Evolutionary conservation across 1,139 yeast species (phyloP).

Genomic region (Suhomyces anneliseae): DNA sequence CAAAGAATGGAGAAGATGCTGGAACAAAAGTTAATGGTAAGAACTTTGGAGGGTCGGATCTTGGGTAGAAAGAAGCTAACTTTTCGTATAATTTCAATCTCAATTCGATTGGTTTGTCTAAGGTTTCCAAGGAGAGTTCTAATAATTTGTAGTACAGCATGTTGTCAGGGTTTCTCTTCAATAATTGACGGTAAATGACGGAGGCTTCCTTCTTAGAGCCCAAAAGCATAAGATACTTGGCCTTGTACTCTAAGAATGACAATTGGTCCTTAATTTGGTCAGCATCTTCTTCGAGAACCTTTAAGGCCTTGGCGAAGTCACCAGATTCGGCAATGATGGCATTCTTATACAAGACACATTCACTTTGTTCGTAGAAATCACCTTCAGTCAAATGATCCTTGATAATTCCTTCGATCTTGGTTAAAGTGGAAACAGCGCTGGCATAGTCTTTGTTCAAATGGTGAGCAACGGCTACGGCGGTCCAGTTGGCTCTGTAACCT

Average conservation of each 20-base stretch:
- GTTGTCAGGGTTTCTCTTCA: constrained; percentile 87
- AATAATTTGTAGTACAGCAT: constrained; percentile 61
- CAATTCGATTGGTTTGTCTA: constrained; percentile 29
- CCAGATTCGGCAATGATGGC: constrained; percentile 64
- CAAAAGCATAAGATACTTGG: constrained; percentile 51
- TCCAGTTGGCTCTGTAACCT: constrained; percentile 91
- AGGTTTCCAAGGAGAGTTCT: constrained; percentile 60
- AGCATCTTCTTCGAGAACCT: constrained; percentile 54
- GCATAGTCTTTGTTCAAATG: constrained; percentile 67
- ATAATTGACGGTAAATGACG: constrained; percentile 61
- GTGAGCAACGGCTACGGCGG: constrained; percentile 83
- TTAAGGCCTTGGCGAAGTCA: constrained; percentile 62
- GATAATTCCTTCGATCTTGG: constrained; percentile 72
- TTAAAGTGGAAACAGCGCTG: constrained; percentile 69
- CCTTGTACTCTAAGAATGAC: constrained; percentile 66
- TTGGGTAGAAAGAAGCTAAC: constrained; percentile 71
- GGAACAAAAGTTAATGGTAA: constrained; percentile 75
- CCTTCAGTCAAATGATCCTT: constrained; percentile 64
- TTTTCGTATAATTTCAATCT: constrained; percentile 62
- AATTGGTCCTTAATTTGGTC: constrained; percentile 62
- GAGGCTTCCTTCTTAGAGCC: constrained; percentile 61
- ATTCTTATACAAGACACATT: constrained; percentile 74
- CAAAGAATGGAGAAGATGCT: constrained; percentile 50
- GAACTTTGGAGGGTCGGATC: constrained; percentile 75
- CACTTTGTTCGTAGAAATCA: constrained; percentile 78